Percentiles rank a stretch among this genome's conserved stretches.
Conservation (phyloP, 345 rosid species). For the Salix arbutifolia region DNA sequence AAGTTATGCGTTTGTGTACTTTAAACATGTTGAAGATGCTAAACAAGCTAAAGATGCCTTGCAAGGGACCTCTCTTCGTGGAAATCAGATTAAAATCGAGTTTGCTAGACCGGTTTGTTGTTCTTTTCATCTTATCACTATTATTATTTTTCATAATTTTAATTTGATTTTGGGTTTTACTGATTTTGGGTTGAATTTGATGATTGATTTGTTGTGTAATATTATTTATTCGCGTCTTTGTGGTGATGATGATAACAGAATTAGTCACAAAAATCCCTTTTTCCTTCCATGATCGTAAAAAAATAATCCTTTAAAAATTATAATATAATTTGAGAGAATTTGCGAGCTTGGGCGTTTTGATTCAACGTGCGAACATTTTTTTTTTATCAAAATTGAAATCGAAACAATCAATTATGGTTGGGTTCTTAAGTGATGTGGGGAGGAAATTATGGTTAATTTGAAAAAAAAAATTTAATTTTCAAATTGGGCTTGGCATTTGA, state of each 20-base stretch:
- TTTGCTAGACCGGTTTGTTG: slow-evolving; percentile 99
- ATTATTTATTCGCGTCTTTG: neutral
- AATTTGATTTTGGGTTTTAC: neutral
- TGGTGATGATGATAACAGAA: neutral
- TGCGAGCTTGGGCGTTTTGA: neutral
- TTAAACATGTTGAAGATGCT: slow-evolving; percentile 77
- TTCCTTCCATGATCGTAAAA: neutral
- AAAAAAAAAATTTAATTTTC: neutral
- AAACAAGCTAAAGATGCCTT: slow-evolving; percentile 68
- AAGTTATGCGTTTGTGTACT: slow-evolving; percentile 75
- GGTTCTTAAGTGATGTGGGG: neutral
- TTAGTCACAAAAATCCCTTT: neutral
- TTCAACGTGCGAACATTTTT: neutral
- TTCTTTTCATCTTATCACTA: slow-evolving; percentile 32
- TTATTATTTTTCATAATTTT: neutral
- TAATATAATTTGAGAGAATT: neutral
- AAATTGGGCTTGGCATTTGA: too few species aligned
- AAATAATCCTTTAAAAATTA: too few species aligned
- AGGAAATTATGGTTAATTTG: neutral
- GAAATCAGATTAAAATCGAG: slow-evolving; percentile 72
- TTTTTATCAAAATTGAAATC: neutral
- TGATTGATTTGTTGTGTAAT: neutral
- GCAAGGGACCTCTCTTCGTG: slow-evolving; percentile 58
- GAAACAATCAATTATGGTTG: neutral
- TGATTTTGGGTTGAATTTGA: neutral